A percentile compares a stretch with the other conserved stretches of the same genome.
Evolutionary conservation across 2,329 filamentous ascomycete species (phyloP).

Genomic region (Ramularia collo-cygni): DNA sequence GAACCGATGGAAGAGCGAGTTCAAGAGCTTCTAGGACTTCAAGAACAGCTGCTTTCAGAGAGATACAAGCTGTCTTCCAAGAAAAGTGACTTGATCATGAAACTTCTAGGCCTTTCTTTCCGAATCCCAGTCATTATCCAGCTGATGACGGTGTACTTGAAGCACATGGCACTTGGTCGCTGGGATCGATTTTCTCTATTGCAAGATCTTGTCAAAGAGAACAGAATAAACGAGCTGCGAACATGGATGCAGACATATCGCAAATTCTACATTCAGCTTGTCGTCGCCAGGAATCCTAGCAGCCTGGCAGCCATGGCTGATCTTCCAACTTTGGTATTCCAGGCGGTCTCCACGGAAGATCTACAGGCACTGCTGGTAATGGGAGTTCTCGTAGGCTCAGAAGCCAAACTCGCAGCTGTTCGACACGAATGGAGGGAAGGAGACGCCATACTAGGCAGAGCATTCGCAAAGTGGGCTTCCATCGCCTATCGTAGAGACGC

Average conservation of each 20-base stretch:
- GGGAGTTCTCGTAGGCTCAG: not conserved
- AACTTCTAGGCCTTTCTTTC: not conserved
- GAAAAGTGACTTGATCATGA: not conserved
- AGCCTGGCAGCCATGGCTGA: not conserved
- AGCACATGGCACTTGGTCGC: not conserved
- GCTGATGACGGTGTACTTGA: not conserved
- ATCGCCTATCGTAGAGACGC: not conserved
- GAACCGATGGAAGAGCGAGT: not conserved
- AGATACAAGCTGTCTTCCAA: not conserved
- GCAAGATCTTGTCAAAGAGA: not conserved
- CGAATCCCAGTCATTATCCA: not conserved
- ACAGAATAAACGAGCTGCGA: not conserved
- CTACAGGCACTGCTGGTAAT: not conserved
- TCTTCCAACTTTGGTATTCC: not conserved
- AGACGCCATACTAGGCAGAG: not conserved
- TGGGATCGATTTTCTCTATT: not conserved
- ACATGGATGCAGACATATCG: not conserved
- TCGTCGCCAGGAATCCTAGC: not conserved
- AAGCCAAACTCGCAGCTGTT: not conserved
- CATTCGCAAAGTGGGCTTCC: not conserved
- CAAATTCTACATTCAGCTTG: not conserved
- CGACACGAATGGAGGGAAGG: not conserved
- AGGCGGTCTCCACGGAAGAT: not conserved
- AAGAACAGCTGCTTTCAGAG: not conserved
- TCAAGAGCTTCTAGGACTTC: not conserved